Conservation (phyloP, 371 early-diverging fungal genomes). For the Mortierella polycephala region DNA sequence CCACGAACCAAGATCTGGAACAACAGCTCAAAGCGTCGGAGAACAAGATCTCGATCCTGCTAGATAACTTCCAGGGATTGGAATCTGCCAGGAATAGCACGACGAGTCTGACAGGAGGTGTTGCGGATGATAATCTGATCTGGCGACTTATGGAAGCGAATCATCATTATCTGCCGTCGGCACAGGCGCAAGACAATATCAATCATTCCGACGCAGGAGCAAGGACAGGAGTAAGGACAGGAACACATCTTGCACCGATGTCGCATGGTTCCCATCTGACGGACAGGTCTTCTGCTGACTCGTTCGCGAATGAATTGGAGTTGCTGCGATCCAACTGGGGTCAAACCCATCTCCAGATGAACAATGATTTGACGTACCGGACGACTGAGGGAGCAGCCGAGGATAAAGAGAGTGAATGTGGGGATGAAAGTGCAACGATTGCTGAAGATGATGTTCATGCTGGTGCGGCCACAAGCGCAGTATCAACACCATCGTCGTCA, state of each 20-base stretch:
- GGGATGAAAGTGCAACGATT: too few relatives aligned
- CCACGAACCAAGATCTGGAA: conserved; percentile 46
- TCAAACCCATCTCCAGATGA: conserved; percentile 15
- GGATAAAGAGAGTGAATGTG: background rate
- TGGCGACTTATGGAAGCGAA: conserved; percentile 38
- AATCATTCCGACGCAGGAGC: background rate
- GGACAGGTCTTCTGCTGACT: conserved; percentile 47
- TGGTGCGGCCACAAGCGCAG: background rate
- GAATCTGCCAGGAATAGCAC: conserved; percentile 47
- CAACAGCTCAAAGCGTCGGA: conserved; percentile 50
- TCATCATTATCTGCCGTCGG: conserved; percentile 14
- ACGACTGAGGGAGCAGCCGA: background rate
- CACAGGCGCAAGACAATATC: background rate
- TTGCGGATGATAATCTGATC: conserved; percentile 28
- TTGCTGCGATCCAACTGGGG: conserved; percentile 49
- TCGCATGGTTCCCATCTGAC: conserved; percentile 41
- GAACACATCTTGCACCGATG: conserved; percentile 21
- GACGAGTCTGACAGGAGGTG: conserved; percentile 24
- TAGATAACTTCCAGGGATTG: conserved; percentile 52
- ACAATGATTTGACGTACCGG: conserved; percentile 7
- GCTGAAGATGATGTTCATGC: background rate
- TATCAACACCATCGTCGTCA: background rate
- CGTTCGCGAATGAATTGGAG: conserved; percentile 54
- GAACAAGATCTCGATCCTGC: conserved; percentile 54
- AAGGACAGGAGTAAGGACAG: background rate